A percentile compares a stretch with the other conserved stretches of the same genome.
phyloP scores from a whole-genome alignment of 495 filamentous ascomycete genomes.

The Physcia stellaris region DNA sequence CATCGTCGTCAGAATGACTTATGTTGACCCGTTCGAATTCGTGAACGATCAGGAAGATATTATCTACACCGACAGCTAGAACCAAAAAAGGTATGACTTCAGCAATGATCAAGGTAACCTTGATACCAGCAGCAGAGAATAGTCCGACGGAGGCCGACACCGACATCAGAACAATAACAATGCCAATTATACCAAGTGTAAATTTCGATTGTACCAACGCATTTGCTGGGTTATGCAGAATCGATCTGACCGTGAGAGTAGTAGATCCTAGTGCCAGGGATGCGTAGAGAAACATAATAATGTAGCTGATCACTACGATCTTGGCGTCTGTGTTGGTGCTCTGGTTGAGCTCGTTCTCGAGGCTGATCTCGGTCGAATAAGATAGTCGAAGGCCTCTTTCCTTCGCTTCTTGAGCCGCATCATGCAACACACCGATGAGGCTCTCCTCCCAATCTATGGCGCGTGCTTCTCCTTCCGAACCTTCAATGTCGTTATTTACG shows the following conservation, averaged over 20 bases:
- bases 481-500: constrained; percentile 74
- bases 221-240: constrained; percentile 67
- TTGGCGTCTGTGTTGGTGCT: constrained; percentile 95
- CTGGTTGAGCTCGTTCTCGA: constrained; percentile 89
- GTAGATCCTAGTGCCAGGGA: constrained; percentile 83
- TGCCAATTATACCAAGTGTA: constrained; percentile 79
- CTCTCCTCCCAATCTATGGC: constrained; percentile 84
- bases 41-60: constrained; percentile 97
- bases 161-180: constrained; percentile 91
- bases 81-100: constrained; percentile 98
- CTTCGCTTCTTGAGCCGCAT: constrained; percentile 65
- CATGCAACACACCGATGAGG: constrained; percentile 53
- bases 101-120: constrained; percentile 92
- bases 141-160: constrained; percentile 88
- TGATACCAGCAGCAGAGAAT: constrained; percentile 79
- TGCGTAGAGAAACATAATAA: constrained; percentile 97
- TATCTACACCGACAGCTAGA: constrained; percentile 91
- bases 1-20: constrained; percentile 68
- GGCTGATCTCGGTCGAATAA: constrained; percentile 84
- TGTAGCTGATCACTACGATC: constrained; percentile 92
- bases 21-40: constrained; percentile 93
- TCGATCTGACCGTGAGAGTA: constrained; percentile 56
- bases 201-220: constrained; percentile 91
- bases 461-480: constrained; percentile 46
- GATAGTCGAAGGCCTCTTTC: constrained; percentile 71